Evolutionary conservation across 345 rosid species (phyloP), one percentile per base, ranked within the genome.

Genomic region (Pugionium dolabratum): DNA sequence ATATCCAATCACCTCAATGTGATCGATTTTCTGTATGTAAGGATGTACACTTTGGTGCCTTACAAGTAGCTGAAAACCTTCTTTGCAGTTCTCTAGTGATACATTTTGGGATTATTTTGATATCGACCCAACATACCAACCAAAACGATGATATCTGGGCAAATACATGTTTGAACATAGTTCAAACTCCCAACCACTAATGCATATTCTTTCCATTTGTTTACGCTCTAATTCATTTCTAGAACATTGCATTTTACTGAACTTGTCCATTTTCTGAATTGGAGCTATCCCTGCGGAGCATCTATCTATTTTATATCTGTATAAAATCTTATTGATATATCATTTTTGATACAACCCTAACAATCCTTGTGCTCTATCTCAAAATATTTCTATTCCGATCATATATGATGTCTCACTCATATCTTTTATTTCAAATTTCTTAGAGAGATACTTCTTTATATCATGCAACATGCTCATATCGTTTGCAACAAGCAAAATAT

Each of bases 11-110:
- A 67, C 46, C 11, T 67, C 54, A 0, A 66, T 18, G 2, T 58
- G 32, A 18, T 68, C 7, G 10, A 62, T 32, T 36, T 76, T 30
- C 31, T 41, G 8, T 52, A 59, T 3, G 57, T 66, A 9, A 58
- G 54, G 55, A 67, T 56, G 41, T 1, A 0, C 28, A 34, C 25
- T 56, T 46, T 44, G 39, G 18, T 67, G 18, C 18, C 18, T 55
- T 35, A 32, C 4, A 55, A 55, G 4, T 54, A 25, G 0, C 33
- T 56, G 26, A 57, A 26, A 2, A 57, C 47, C 4, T 57, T 39
- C 34, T 57, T 57, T 39, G 8, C 30, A 57, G 35, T 9, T 28
- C 40, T 27, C 62, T 3, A 57, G 9, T 57, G 62, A 4, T 57
- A 35, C 26, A 28, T 40, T 28, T 30, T 1, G 7, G 7, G 31